Base-by-base conservation (phyloP, 2,329 filamentous ascomycete species). In the Colletotrichum sidae region DNA sequence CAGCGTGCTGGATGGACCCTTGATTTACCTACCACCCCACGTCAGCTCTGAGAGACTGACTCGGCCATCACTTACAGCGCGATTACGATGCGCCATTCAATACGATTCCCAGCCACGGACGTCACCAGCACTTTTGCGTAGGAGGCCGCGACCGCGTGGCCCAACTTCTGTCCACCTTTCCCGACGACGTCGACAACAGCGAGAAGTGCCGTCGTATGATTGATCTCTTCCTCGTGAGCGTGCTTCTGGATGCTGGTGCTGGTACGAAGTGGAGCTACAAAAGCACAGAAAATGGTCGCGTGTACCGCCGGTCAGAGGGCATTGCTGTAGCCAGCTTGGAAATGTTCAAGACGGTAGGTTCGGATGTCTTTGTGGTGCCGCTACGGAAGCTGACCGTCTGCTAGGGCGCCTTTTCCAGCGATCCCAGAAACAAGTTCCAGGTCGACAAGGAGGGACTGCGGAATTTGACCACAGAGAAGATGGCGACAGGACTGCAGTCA, bases 251-350 rank as follows among this genome's bases (percentile, higher is more conserved):
- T 74, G 93, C 96, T 5, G 96, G 96, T 45, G 94, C 96, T 2
- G 96, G 96, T 45, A 95, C 89, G 3, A 86, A 88, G 70, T 99
- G 96, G 96, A 90, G 89, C 70, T 99, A 97, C 81, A 96, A 92
- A 82, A 97, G 93, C 75, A 90, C 90, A 68, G 94, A 97, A 74
- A 96, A 94, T 69, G 93, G 92, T 61, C 91, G 90, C 68, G 78
- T 91, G 45, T 98, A 95, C 78, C 85, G 88, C 56, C 89, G 96
- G 55, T 97, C 94, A 67, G 96, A 97, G 77, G 94, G 94, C 8
- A 84, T 97, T 60, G 94, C 94, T 8, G 89, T 90, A 69, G 88
- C 88, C 7, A 89, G 85, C 69, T 74, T 90, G 72, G 94, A 97
- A 71, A 97, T 97, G 94, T 97, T 97, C 86, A 97, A 97, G 80